Base-by-base conservation (phyloP, 768 basidiomycete genomes). In the Antrodiella citrinella region DNA sequence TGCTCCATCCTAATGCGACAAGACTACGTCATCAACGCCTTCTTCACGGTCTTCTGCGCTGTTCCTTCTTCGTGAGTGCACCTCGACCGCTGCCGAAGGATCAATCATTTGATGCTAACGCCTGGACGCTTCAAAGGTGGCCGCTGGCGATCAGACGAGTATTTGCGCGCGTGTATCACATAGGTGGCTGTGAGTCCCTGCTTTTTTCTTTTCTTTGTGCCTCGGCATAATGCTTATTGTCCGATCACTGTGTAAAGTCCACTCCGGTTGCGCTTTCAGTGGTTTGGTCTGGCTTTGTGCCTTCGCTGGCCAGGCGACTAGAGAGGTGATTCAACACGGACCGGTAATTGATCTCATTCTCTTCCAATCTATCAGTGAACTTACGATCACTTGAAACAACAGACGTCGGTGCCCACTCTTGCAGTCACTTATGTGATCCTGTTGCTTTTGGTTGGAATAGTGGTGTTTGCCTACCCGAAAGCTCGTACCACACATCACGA, bases 201-300 rank as follows among this genome's bases (percentile, higher is more conserved):
- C n/a, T n/a, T n/a, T n/a, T n/a, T n/a, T n/a, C n/a, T n/a, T n/a
- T n/a, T 62, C 63, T 26, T 55, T 10, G 13, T 64, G 48, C 50
- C 56, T 47, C 60, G 9, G 67, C 35, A 66, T 69, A 74, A 62
- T 41, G 22, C 21, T 54, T 47, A 44, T 38, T 15, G 11, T 22
- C 3, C n/a, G 26, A 44, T 13, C 38, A 3, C 43, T 19, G 23
- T 20, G 9, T n/a, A 23, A 11, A 55, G 64, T 81, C 22, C 80
- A 82, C 57, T 79, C 76, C 11, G 79, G 79, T n/a, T 74, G 72
- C 57, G 79, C 73, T 5, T 68, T 75, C n/a, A 78, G 77, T 18
- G 77, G 76, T 2, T 60, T 75, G 1, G 64, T 79, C 0, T 82
- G 80, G 80, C 59, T 80, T 21, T 65, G 71, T 26, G 61, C 75